Percentiles rank a stretch among this genome's conserved stretches.
Conservation (phyloP, 2,329 filamentous ascomycete species). For the Pseudocercospora pini-densiflorae region DNA sequence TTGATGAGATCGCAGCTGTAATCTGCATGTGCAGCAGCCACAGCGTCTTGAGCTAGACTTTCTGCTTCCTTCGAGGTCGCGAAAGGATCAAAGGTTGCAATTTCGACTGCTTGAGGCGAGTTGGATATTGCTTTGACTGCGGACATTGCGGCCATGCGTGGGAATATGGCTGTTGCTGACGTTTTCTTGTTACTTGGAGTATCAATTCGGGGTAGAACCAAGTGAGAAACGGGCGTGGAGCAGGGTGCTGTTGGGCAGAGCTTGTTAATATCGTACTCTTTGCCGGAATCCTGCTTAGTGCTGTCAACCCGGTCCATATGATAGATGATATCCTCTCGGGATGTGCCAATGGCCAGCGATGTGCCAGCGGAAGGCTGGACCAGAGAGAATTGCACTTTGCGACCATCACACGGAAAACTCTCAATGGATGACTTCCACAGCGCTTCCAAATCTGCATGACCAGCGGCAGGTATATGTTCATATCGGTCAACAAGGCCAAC, state of each 20-base stretch:
- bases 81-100: slow-evolving; percentile 71
- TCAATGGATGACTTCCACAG: slow-evolving; percentile 37
- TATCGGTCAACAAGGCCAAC: slow-evolving; percentile 37
- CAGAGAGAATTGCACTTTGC: slow-evolving; percentile 37
- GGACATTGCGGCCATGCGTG: slow-evolving; percentile 52
- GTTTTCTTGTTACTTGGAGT: slow-evolving; percentile 3
- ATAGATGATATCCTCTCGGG: slow-evolving; percentile 31
- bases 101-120: slow-evolving; percentile 48
- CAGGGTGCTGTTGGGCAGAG: slow-evolving; percentile 28
- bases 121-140: slow-evolving; percentile 53
- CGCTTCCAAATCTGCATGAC: slow-evolving; percentile 31
- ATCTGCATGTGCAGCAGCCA: slow-evolving; percentile 66
- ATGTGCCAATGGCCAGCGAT: slow-evolving; percentile 32
- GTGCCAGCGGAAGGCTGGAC: slow-evolving; percentile 29
- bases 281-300: slow-evolving; percentile 10
- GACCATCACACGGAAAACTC: slow-evolving; percentile 28
- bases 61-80: slow-evolving; percentile 68
- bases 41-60: slow-evolving; percentile 61
- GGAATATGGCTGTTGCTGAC: slow-evolving; percentile 45
- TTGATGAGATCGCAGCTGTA: slow-evolving; percentile 75
- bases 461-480: slow-evolving; percentile 36
- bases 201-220: slow-evolving; percentile 26
- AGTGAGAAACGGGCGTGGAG: slow-evolving; percentile 31
- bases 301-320: slow-evolving; percentile 30
- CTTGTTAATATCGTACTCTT: slow-evolving; percentile 33